phyloP scores from a whole-genome alignment of 768 basidiomycete species.

The Lentinula detonsa region DNA sequence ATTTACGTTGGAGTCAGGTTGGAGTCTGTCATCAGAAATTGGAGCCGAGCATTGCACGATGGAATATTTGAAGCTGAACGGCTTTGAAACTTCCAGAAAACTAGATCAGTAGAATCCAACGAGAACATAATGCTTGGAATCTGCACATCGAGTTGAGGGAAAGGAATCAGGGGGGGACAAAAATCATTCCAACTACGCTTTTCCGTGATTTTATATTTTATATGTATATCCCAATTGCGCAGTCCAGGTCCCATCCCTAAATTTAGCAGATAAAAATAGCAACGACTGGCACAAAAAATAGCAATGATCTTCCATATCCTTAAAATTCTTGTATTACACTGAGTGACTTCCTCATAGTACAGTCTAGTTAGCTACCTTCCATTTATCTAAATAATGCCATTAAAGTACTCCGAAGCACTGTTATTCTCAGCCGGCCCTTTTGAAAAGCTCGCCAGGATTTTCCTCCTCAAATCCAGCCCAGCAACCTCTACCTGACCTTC shows the following conservation, averaged over 20 bases:
- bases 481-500: background rate
- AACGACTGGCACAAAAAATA: background rate
- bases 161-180: background rate
- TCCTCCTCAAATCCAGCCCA: constrained; percentile 23
- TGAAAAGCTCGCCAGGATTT: constrained; percentile 28
- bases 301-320: background rate
- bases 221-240: background rate
- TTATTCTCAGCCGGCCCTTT: background rate
- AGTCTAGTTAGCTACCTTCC: background rate
- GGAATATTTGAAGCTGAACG: background rate
- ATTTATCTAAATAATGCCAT: constrained; percentile 13
- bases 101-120: no score
- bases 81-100: no score
- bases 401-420: constrained; percentile 16
- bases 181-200: background rate
- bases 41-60: background rate
- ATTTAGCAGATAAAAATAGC: background rate
- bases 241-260: background rate
- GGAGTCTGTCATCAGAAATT: background rate
- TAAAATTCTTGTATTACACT: background rate
- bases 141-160: no score
- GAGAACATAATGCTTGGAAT: no score
- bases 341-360: background rate
- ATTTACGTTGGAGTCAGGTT: background rate
- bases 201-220: background rate